Conservation (phyloP, 352 stramenopile genomes). For the Globisporangium irregulare region DNA sequence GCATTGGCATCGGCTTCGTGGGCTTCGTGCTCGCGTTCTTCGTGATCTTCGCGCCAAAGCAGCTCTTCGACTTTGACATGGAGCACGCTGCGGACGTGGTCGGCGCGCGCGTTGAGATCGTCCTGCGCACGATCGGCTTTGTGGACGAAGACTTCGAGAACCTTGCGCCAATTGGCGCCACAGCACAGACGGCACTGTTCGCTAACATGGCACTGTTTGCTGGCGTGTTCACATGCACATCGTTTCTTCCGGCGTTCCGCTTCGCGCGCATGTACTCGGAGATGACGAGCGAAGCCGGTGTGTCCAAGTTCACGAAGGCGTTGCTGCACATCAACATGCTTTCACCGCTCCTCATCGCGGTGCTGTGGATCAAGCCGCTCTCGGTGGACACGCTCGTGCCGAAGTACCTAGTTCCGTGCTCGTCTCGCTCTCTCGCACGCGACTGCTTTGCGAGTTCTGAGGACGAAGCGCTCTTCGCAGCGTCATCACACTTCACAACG, state of each 20-base stretch:
- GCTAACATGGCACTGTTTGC: slow-evolving; percentile 35
- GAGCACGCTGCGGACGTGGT: slow-evolving; percentile 40
- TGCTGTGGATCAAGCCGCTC: slow-evolving; percentile 58
- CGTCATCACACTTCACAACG: slow-evolving; percentile 9
- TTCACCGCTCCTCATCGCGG: slow-evolving; percentile 48
- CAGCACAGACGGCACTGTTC: slow-evolving; percentile 31
- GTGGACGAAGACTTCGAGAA: slow-evolving; percentile 56
- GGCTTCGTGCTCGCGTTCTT: slow-evolving; percentile 61
- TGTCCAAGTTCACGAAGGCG: slow-evolving; percentile 30
- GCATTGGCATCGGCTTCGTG: slow-evolving; percentile 48
- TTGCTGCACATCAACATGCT: slow-evolving; percentile 74
- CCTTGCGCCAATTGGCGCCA: slow-evolving; percentile 29
- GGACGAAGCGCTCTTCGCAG: slow-evolving; percentile 23
- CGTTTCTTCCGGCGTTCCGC: slow-evolving; percentile 68
- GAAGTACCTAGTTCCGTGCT: slow-evolving; percentile 44
- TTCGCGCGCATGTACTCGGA: slow-evolving; percentile 80
- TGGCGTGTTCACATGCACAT: slow-evolving; percentile 56
- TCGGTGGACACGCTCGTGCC: slow-evolving; percentile 47
- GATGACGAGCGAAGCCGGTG: slow-evolving; percentile 49
- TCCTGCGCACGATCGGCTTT: slow-evolving; percentile 56
- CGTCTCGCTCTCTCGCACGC: slow-evolving; percentile 32
- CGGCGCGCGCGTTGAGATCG: slow-evolving; percentile 40
- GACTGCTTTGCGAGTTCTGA: slow-evolving; percentile 49
- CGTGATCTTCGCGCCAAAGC: slow-evolving; percentile 54
- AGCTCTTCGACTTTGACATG: slow-evolving; percentile 66